Evolutionary conservation across 2,329 filamentous ascomycete species (phyloP).

Genomic region (Fusarium tanahbumbuense): DNA sequence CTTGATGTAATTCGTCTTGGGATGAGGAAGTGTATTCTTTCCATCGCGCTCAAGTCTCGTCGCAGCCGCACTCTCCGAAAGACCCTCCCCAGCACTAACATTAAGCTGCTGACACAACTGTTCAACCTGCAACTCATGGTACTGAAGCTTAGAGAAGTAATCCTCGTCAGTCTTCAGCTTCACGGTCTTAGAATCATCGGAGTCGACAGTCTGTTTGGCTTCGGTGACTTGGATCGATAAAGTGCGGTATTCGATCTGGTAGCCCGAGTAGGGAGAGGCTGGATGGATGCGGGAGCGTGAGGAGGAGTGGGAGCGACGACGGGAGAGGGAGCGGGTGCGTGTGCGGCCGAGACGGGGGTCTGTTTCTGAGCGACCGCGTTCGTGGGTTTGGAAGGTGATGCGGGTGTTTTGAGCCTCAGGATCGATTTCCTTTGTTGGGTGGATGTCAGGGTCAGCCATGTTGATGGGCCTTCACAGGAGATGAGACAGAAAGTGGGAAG

Average conservation of each 20-base stretch:
- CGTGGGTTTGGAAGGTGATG: conserved; percentile 38
- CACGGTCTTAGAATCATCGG: conserved; percentile 35
- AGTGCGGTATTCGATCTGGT: conserved; percentile 56
- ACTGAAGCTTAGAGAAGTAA: conserved; percentile 57
- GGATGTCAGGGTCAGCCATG: conserved; percentile 38
- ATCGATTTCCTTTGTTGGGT: conserved; percentile 27
- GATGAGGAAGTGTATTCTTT: conserved; percentile 55
- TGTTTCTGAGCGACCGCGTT: conserved; percentile 12
- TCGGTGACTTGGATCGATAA: conserved; percentile 56
- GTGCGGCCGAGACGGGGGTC: conserved; percentile 24
- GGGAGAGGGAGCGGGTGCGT: conserved; percentile 30
- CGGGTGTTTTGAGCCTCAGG: conserved; percentile 33
- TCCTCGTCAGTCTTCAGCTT: conserved; percentile 54
- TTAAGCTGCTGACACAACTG: conserved; percentile 56
- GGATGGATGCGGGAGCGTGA: conserved; percentile 46
- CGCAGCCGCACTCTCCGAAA: conserved; percentile 51
- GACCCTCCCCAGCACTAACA: conserved; percentile 50
- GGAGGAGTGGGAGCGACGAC: conserved; percentile 38
- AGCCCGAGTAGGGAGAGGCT: conserved; percentile 51
- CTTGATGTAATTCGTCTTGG: conserved; percentile 57
- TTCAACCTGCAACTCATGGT: conserved; percentile 51
- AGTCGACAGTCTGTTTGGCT: conserved; percentile 47
- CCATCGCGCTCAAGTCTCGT: conserved; percentile 55
- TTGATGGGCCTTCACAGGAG: too few relatives aligned
- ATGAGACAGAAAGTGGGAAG: too few relatives aligned